Evolutionary conservation across 305 asterid species (phyloP), one percentile per base, ranked within the genome.

Genomic region (Solanum hybrid): DNA sequence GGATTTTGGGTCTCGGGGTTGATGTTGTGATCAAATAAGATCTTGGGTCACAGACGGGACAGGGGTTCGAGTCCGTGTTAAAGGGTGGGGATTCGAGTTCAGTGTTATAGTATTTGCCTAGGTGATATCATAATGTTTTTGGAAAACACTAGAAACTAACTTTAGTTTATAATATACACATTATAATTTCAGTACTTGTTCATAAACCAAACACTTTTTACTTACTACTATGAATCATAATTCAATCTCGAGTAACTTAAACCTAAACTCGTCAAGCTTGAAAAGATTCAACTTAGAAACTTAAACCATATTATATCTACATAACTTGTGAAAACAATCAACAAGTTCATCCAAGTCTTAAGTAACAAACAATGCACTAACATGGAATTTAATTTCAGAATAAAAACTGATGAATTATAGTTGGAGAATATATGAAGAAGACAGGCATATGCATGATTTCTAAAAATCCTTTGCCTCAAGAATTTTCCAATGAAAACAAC

Each of bases 1-100:
- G 7, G 77, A 70, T 70, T 2, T 24, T 0, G 0, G 24, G 72
- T 61, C 2, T 20, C 0, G 26, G 24, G 0, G 0, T 70, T 27
- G 14, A 26, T 70, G 17, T 26, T 70, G 15, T 12, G 17, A 24
- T 70, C 27, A 65, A 20, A 65, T 65, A 8, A 22, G 12, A 65
- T 65, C 6, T 65, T 12, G 0, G 31, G 77, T 70, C 31, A 4
- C 6, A 2, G 0, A 70, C 4, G 9, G 3, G 31, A 70, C 0
- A 26, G 2, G 77, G 29, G 17, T 70, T 70, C 0, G 8, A 10
- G 17, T 11, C 15, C 15, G 0, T 24, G 32, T 70, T 10, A 11
- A 70, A 70, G 32, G 9, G 4, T 70, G 2, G 32, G 15, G 32
- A 24, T 70, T 70, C 14, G 0, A 26, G 17, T 24, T 24, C 7